phyloP scores from a whole-genome alignment of 2,329 filamentous ascomycete species.

The Scedosporium apiospermum region DNA sequence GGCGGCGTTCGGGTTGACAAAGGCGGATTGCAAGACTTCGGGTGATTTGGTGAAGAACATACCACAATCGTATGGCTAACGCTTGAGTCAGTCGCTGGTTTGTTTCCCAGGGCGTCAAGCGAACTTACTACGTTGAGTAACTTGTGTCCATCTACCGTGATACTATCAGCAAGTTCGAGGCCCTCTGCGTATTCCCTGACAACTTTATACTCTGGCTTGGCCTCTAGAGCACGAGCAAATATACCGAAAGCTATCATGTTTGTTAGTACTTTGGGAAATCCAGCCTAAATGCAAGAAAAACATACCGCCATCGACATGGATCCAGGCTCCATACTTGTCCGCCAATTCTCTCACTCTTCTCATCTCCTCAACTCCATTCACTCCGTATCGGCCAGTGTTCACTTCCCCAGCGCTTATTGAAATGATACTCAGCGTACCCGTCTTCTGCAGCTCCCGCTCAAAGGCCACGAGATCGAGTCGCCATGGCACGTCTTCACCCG shows the following conservation, averaged over 20 bases:
- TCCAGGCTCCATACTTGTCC: slow-evolving; percentile 67
- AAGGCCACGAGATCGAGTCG: slow-evolving; percentile 58
- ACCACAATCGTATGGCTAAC: slow-evolving; percentile 77
- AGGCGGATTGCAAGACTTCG: slow-evolving; percentile 50
- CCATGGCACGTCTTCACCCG: slow-evolving; percentile 37
- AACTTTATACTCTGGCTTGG: slow-evolving; percentile 42
- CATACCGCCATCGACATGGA: slow-evolving; percentile 74
- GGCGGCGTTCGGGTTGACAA: slow-evolving; percentile 75
- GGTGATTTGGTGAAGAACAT: slow-evolving; percentile 69
- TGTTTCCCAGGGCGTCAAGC: neutral
- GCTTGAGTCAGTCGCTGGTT: neutral
- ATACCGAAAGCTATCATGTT: slow-evolving; percentile 63
- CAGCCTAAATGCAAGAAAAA: slow-evolving; percentile 5
- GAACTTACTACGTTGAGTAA: slow-evolving; percentile 70
- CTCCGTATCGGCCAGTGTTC: slow-evolving; percentile 75
- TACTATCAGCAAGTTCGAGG: slow-evolving; percentile 76
- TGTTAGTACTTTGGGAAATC: neutral
- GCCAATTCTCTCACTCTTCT: slow-evolving; percentile 56
- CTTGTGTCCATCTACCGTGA: slow-evolving; percentile 82
- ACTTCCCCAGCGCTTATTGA: slow-evolving; percentile 81
- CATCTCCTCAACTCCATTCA: slow-evolving; percentile 50
- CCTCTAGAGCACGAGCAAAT: slow-evolving; percentile 59
- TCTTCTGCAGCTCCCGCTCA: slow-evolving; percentile 44
- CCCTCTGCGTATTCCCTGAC: slow-evolving; percentile 47
- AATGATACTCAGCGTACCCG: slow-evolving; percentile 60